Conservation (phyloP, 805 yeast species). For the Teunomyces pallodes region DNA sequence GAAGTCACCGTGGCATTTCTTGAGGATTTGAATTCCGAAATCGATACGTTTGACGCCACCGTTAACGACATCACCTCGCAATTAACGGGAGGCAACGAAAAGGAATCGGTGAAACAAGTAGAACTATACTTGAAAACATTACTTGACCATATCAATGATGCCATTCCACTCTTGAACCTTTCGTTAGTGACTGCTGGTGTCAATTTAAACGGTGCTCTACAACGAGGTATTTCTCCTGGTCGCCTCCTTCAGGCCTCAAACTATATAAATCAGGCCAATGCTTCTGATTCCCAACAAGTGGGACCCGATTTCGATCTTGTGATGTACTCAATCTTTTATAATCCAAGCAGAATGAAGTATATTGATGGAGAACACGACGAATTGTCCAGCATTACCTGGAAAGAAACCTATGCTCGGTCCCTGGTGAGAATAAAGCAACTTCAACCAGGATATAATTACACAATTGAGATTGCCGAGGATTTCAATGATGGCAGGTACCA, state of each 20-base stretch:
- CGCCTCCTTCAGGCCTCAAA: slow-evolving; percentile 62
- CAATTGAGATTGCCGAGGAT: slow-evolving; percentile 50
- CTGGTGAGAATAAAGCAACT: slow-evolving; percentile 35
- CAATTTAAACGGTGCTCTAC: slow-evolving; percentile 47
- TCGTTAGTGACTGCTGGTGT: slow-evolving; percentile 71
- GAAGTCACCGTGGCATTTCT: slow-evolving; percentile 55
- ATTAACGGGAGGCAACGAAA: slow-evolving; percentile 25
- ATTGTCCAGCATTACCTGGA: slow-evolving; percentile 59
- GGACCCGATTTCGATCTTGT: slow-evolving; percentile 63
- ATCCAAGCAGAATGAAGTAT: slow-evolving; percentile 43
- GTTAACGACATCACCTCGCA: slow-evolving; percentile 40
- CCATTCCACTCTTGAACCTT: slow-evolving; percentile 65
- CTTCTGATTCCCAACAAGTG: slow-evolving; percentile 26
- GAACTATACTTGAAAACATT: slow-evolving; percentile 49
- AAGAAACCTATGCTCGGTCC: slow-evolving; percentile 65
- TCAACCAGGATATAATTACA: slow-evolving; percentile 33
- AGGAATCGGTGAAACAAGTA: slow-evolving; percentile 43
- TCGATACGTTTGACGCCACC: slow-evolving; percentile 53
- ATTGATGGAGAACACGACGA: slow-evolving; percentile 18
- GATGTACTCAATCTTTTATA: slow-evolving; percentile 61
- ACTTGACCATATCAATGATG: slow-evolving; percentile 56
- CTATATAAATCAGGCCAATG: slow-evolving; percentile 26
- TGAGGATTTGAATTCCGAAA: slow-evolving; percentile 52
- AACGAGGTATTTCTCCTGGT: slow-evolving; percentile 60
- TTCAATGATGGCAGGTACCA: slow-evolving; percentile 74